Base-by-base conservation (phyloP, 1,284 basidiomycete genomes). In the Ceratobasidium theobromae region DNA sequence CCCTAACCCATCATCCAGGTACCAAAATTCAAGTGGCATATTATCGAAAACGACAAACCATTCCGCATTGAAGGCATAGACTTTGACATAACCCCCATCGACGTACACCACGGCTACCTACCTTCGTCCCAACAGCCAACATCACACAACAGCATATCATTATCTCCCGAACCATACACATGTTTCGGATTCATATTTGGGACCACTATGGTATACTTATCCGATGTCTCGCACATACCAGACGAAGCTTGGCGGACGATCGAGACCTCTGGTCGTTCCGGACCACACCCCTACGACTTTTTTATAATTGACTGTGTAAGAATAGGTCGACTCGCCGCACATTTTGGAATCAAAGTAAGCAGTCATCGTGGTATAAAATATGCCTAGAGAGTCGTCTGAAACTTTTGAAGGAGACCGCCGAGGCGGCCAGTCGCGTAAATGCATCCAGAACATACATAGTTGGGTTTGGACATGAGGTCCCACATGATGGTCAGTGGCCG, bases 11-110 rank as follows among this genome's bases (percentile, higher is more conserved):
- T 23, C 18, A n/a, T 18, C 45, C 53, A 90, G 88, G 84, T 91
- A 18, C 87, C 88, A 3, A 83, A 86, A 68, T 90, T 91, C 73
- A 81, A 82, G 71, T 93, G 88, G 87, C 89, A 91, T 71, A 84
- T 90, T 62, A 85, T 92, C 70, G 79, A 83, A 45, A 83, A 89
- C 66, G 79, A 79, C 45, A 76, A 82, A 27, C 79, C 85, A 1
- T 89, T 91, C 70, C 81, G 87, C 65, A 81, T 92, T 32, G 80
- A 78, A 65, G 80, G 82, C 64, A 87, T 84, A 3, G 86, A 84
- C 9, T 80, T 91, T 65, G 73, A 75, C 33, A 76, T 92, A 25
- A 85, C 82, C 4, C 89, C 90, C 3, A 84, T 92, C 70, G 78
- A 79, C 71, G 87, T 58, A 11, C 55, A 58, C 30, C 55, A 58